A percentile compares a stretch with the other conserved stretches of the same genome.
Evolutionary conservation across 177 flowering plant genomes (phyloP).

Genomic region (Tripterygium wilfordii): DNA sequence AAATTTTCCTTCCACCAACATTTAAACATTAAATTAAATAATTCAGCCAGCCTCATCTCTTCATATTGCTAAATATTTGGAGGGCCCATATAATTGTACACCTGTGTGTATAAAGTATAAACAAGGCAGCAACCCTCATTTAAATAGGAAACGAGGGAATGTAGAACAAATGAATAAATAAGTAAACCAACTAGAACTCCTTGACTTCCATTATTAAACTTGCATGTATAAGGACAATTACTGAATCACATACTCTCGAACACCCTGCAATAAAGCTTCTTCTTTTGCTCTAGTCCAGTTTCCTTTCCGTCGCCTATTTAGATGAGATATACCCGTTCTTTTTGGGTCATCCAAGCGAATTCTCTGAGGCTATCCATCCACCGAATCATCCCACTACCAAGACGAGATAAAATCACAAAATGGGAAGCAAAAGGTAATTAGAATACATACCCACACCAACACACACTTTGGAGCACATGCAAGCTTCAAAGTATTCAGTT

Average conservation of each 20-base stretch:
- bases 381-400: constrained; percentile 29
- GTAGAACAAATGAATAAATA: neutral
- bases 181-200: neutral
- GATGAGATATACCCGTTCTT: constrained; percentile 17
- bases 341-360: constrained; percentile 18
- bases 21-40: too few relatives aligned
- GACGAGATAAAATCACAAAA: neutral
- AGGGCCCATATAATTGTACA: too few relatives aligned
- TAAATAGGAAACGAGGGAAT: too few relatives aligned
- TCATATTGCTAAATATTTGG: too few relatives aligned
- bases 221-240: neutral
- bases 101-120: too few relatives aligned
- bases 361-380: constrained; percentile 16
- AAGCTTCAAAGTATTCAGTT: neutral
- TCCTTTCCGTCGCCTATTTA: constrained; percentile 39
- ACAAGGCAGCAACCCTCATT: too few relatives aligned
- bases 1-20: too few relatives aligned
- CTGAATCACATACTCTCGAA: constrained; percentile 35
- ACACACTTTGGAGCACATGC: neutral
- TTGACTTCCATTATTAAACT: neutral
- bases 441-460: too few relatives aligned
- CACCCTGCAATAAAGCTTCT: constrained; percentile 58
- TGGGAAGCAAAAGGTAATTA: neutral
- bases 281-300: constrained; percentile 64
- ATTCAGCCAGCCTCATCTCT: too few relatives aligned